Percentiles rank a stretch among this genome's conserved stretches.
These are phyloP conservation scores for Digitaria exilis DNA, from an alignment of 202 grass and related monocot species.

Conservation along the genomic window DNA sequence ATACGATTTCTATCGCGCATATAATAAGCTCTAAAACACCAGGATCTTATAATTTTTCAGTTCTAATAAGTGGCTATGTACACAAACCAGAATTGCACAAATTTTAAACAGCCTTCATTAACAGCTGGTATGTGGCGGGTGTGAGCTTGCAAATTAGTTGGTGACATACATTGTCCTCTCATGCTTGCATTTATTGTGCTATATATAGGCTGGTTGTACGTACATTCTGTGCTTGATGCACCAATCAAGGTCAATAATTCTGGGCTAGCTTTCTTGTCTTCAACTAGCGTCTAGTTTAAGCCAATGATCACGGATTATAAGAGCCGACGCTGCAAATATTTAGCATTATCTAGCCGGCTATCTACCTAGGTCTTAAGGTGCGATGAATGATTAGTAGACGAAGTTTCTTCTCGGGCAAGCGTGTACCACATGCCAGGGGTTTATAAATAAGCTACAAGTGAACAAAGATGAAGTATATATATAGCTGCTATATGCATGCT, in stretches of 20 bases:
- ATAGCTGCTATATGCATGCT: not conserved
- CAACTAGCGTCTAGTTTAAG: constrained; percentile 43
- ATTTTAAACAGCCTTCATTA: not conserved
- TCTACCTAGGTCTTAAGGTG: constrained; percentile 2
- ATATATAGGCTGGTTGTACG: not conserved
- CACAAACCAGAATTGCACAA: too few relatives aligned
- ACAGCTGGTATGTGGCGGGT: not conserved
- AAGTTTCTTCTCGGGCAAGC: constrained; percentile 54
- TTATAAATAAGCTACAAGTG: constrained; percentile 1
- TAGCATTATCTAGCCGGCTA: constrained; percentile 36
- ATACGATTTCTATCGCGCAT: too few relatives aligned
- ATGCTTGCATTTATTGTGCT: not conserved
- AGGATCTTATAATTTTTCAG: not conserved
- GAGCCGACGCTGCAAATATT: constrained; percentile 24
- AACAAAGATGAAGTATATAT: not conserved
- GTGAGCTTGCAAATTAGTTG: not conserved
- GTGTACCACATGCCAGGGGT: constrained; percentile 33
- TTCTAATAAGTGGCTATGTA: too few relatives aligned
- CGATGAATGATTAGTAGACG: constrained; percentile 45
- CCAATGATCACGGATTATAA: constrained; percentile 18
- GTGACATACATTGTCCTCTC: not conserved
- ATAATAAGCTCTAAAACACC: not conserved
- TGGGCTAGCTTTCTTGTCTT: constrained; percentile 8
- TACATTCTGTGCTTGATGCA: constrained; percentile 17
- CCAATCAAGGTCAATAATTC: constrained; percentile 32